Base-by-base conservation (phyloP, 2,329 filamentous ascomycete genomes). In the Penicillium sp. region DNA sequence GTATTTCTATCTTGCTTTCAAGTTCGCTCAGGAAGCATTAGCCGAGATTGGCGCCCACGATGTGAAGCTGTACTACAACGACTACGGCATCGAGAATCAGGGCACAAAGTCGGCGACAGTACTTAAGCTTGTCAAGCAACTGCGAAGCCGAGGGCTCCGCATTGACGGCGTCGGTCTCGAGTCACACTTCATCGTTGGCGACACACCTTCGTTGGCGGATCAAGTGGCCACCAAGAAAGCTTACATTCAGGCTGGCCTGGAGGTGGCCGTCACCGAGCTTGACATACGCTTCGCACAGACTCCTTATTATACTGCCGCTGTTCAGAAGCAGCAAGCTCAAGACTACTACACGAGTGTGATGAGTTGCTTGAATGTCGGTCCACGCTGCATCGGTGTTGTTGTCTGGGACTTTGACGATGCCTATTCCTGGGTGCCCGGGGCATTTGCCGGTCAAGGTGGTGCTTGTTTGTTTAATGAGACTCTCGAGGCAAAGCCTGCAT, bases 141-240 rank as follows among this genome's bases (percentile, higher is more conserved):
- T 69, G 40, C 54, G 66, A 34, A 56, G 58, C 4, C 61, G 63
- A 5, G 56, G 56, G 13, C 59, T 70, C 27, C 52, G 66, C 9
- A 75, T 76, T 53, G 70, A 76, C 47, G 74, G 73, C 35, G 62
- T 76, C 2, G 73, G 73, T 5, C 60, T 76, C 5, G 71, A 76
- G 47, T 65, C 68, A 1, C 73, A 76, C 58, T 74, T 76, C 52
- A 69, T 68, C 28, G 65, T 68, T 1, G 70, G 69, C 45, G 45
- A 56, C 5, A 66, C 70, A 0, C 72, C 72, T 0, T 59, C 60
- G 33, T 65, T 67, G 46, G 57, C 64, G 6, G 65, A 67, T 11
- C 64, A 71, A 37, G 47, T 63, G 11, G 57, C 61, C 4, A 64
- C 67, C 12, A 71, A 72, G 53, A 50, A 57, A 26, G 60, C 64